A percentile compares a stretch with the other conserved stretches of the same genome.
These are phyloP conservation scores for Nitzschia sp. DNA, from an alignment of 108 stramenopile genomes.

Conservation along the genomic window DNA sequence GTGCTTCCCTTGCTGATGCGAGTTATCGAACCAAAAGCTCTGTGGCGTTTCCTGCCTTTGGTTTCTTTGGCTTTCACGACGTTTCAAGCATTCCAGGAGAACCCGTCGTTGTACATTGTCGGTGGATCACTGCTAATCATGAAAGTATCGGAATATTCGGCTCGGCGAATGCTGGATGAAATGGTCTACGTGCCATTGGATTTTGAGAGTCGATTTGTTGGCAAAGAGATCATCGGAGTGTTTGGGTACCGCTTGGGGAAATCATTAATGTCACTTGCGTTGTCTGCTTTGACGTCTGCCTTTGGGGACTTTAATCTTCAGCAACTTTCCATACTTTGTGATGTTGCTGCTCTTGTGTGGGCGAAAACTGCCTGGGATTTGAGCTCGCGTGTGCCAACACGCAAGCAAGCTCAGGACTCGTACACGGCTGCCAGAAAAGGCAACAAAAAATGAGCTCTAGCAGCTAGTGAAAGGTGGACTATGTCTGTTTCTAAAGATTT, in stretches of 20 bases:
- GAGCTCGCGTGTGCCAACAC: conserved; percentile 75
- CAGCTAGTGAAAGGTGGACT: no score
- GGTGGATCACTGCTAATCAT: conserved; percentile 70
- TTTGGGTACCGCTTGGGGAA: conserved; percentile 90
- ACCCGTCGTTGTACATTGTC: conserved; percentile 71
- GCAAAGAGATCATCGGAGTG: conserved; percentile 87
- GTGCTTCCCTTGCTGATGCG: conserved; percentile 66
- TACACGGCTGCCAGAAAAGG: conserved; percentile 7
- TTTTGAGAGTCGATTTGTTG: conserved; percentile 82
- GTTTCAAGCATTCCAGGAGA: conserved; percentile 42
- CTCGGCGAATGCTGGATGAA: conserved; percentile 84
- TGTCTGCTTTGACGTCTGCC: conserved; percentile 69
- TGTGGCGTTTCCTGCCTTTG: conserved; percentile 76
- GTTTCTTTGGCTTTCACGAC: conserved; percentile 45
- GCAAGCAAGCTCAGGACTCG: conserved; percentile 62
- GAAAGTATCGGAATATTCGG: conserved; percentile 87
- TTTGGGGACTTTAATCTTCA: conserved; percentile 62
- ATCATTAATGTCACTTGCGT: conserved; percentile 60
- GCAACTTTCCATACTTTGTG: conserved; percentile 64
- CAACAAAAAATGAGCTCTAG: not conserved
- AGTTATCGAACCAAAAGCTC: conserved; percentile 55
- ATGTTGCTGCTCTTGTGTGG: conserved; percentile 61
- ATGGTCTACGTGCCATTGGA: conserved; percentile 89
- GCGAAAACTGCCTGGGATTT: conserved; percentile 65
- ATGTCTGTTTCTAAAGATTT: not conserved